Percentiles rank a stretch among this genome's conserved stretches.
Evolutionary conservation across 352 stramenopile genomes (phyloP).

Genomic region (Elongisporangium anandrum): DNA sequence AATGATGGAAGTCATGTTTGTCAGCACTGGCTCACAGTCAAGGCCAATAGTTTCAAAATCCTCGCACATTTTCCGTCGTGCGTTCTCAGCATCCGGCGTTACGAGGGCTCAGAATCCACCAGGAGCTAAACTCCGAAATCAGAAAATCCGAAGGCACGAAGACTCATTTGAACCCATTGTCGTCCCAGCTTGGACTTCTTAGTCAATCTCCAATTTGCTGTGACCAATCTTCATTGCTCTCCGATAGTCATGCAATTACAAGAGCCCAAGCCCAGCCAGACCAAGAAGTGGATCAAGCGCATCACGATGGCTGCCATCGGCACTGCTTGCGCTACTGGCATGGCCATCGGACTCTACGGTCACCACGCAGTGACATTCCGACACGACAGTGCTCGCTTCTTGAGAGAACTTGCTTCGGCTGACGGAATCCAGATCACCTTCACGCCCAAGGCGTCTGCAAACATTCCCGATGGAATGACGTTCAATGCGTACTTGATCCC

Average conservation of each 20-base stretch:
- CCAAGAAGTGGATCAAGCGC: background rate
- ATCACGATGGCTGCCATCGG: background rate
- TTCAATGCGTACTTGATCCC: constrained; percentile 19
- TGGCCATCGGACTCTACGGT: constrained; percentile 3
- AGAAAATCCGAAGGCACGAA: background rate
- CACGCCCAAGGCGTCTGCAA: constrained; percentile 5
- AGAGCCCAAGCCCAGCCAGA: background rate
- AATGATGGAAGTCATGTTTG: too few relatives aligned
- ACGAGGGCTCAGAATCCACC: too few relatives aligned
- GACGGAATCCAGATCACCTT: constrained; percentile 25
- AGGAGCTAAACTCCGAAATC: too few relatives aligned
- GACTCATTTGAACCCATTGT: too few relatives aligned
- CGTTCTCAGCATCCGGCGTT: too few relatives aligned
- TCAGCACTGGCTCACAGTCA: too few relatives aligned
- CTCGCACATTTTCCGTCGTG: too few relatives aligned
- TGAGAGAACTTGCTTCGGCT: constrained; percentile 18
- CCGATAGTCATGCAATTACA: background rate
- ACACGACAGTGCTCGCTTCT: constrained; percentile 15
- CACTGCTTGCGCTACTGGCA: background rate
- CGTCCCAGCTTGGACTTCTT: background rate
- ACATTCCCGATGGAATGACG: constrained; percentile 6
- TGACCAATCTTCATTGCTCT: too few relatives aligned
- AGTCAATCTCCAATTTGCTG: background rate
- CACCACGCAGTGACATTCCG: constrained; percentile 12
- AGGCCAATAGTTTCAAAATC: too few relatives aligned